A percentile compares a stretch with the other conserved stretches of the same genome.
Evolutionary conservation across 805 yeast species (phyloP).

Genomic region (Candida namnaoensis): DNA sequence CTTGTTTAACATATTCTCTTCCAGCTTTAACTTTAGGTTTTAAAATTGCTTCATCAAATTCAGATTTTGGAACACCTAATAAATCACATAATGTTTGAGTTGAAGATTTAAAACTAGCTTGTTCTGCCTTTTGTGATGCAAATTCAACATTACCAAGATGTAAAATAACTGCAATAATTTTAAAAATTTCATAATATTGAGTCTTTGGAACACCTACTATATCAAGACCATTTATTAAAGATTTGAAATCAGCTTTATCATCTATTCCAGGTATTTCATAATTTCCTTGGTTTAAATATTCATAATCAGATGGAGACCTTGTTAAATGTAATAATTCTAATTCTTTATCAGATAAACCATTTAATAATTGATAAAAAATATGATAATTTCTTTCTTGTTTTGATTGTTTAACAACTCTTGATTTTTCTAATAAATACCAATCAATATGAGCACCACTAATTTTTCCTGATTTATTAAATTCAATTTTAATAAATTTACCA

Average conservation of each 20-base stretch:
- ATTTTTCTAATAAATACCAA: slow-evolving; percentile 89
- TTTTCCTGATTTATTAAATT: slow-evolving; percentile 52
- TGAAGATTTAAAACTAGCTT: slow-evolving; percentile 55
- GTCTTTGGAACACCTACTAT: slow-evolving; percentile 58
- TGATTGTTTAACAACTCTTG: slow-evolving; percentile 79
- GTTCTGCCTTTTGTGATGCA: slow-evolving; percentile 58
- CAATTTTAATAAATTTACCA: slow-evolving; percentile 91
- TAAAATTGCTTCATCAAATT: slow-evolving; percentile 51
- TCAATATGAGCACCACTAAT: slow-evolving; percentile 89
- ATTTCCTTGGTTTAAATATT: slow-evolving; percentile 50
- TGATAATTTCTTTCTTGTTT: slow-evolving; percentile 84
- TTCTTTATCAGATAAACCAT: slow-evolving; percentile 50
- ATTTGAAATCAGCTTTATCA: slow-evolving; percentile 60
- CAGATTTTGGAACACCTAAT: slow-evolving; percentile 51
- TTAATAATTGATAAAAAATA: slow-evolving; percentile 78
- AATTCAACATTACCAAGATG: slow-evolving; percentile 84
- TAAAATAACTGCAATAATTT: slow-evolving; percentile 64
- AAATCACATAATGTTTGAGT: slow-evolving; percentile 46
- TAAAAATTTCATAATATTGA: slow-evolving; percentile 53
- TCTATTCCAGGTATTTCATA: slow-evolving; percentile 62
- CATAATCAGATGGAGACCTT: slow-evolving; percentile 30
- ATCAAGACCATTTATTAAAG: slow-evolving; percentile 57
- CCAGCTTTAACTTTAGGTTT: slow-evolving; percentile 90
- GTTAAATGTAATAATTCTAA: slow-evolving; percentile 37
- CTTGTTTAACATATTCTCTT: slow-evolving; percentile 72